Percentiles rank a stretch among this genome's conserved stretches.
phyloP scores from a whole-genome alignment of 2,329 filamentous ascomycete genomes.

The Cordyceps militaris region DNA sequence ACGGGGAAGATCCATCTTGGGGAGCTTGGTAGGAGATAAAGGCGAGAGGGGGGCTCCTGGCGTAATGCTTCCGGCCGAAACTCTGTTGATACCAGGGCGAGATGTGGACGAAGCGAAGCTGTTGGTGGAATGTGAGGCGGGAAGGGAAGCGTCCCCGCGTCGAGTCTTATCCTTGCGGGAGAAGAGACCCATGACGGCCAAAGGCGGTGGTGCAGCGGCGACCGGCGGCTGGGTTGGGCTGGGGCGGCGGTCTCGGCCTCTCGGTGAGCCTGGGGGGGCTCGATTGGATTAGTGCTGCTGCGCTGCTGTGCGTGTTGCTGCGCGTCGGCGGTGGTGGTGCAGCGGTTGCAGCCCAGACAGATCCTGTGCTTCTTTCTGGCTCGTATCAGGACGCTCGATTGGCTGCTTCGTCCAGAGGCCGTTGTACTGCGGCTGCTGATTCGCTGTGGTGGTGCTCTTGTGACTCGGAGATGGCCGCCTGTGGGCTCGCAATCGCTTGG shows the following conservation, averaged over 20 bases:
- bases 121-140: conserved; percentile 40
- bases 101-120: conserved; percentile 47
- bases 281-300: not conserved
- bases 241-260: not conserved
- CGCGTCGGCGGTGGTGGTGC: not conserved
- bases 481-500: not conserved
- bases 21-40: conserved; percentile 49
- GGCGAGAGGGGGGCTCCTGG: conserved; percentile 44
- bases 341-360: not conserved
- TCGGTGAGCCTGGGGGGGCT: not conserved
- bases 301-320: not conserved
- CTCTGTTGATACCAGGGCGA: conserved; percentile 41
- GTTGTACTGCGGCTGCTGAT: conserved; percentile 10
- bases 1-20: conserved; percentile 73
- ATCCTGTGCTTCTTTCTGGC: not conserved
- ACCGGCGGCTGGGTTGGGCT: not conserved
- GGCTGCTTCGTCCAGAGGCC: conserved; percentile 7
- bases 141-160: conserved; percentile 35
- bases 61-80: conserved; percentile 41
- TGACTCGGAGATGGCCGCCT: conserved; percentile 12
- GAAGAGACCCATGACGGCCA: conserved; percentile 46
- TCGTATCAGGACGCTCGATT: conserved; percentile 8
- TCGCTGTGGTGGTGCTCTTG: conserved; percentile 9
- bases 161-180: conserved; percentile 47
- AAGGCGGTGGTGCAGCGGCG: not conserved